Percentiles rank a stretch among this genome's conserved stretches.
Evolutionary conservation across 2,329 filamentous ascomycete genomes (phyloP).

Genomic region (Dactylellina haptotyla): DNA sequence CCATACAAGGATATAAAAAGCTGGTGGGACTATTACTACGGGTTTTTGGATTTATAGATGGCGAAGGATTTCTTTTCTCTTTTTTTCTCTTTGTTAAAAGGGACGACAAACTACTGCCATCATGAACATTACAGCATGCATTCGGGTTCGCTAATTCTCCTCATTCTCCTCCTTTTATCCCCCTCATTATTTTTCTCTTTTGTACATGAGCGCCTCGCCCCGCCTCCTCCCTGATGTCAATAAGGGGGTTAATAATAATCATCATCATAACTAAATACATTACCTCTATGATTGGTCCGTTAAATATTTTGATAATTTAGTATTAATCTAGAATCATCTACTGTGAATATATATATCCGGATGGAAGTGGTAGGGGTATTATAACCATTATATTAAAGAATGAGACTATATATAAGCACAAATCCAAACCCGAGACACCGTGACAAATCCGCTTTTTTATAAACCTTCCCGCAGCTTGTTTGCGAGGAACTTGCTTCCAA

Average conservation of each 20-base stretch:
- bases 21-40: slow-evolving; percentile 23
- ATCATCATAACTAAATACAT: too few species aligned
- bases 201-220: background rate
- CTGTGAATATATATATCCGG: too few species aligned
- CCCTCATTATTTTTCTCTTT: background rate
- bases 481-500: slow-evolving; percentile 46
- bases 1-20: slow-evolving; percentile 35
- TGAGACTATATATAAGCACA: slow-evolving; percentile 30
- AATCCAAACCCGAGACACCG: background rate
- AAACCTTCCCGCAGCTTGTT: slow-evolving; percentile 47
- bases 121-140: background rate
- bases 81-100: background rate
- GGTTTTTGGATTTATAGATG: slow-evolving; percentile 41
- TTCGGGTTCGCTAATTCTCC: background rate
- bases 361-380: background rate
- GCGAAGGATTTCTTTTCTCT: slow-evolving; percentile 15
- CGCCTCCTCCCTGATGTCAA: too few species aligned
- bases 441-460: slow-evolving; percentile 14
- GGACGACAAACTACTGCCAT: too few species aligned
- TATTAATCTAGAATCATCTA: too few species aligned
- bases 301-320: too few species aligned
- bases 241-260: too few species aligned
- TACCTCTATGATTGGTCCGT: too few species aligned
- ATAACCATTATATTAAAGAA: slow-evolving; percentile 29
- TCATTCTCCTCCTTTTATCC: too few species aligned